Conservation (phyloP, 768 basidiomycete species). For the Wakefieldia striispora region DNA sequence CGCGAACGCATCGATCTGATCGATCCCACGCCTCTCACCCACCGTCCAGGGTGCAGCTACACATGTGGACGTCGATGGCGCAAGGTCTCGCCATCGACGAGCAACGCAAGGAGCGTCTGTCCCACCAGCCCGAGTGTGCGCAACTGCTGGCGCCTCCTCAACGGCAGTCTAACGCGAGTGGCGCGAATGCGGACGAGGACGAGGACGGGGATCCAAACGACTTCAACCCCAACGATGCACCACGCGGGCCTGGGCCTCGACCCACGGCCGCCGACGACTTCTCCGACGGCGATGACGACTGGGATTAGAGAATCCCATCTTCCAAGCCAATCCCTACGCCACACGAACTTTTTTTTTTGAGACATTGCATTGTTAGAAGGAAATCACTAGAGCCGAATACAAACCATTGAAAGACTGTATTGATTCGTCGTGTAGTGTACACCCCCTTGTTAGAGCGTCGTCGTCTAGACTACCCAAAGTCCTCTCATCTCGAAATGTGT, state of each 20-base stretch:
- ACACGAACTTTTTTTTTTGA: no score
- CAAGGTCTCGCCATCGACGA: constrained; percentile 47
- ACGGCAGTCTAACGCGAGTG: not conserved
- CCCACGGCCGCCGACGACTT: constrained; percentile 18
- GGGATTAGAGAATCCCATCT: no score
- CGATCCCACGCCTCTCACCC: not conserved
- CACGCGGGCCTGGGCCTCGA: not conserved
- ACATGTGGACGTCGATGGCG: constrained; percentile 47
- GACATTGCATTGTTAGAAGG: no score
- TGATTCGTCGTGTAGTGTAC: no score
- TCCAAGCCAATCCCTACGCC: no score
- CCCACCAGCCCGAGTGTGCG: constrained; percentile 10
- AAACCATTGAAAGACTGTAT: no score
- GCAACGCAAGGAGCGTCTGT: constrained; percentile 30
- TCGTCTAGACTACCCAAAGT: no score
- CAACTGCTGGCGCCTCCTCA: constrained; percentile 12
- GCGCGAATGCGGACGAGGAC: constrained; percentile 8
- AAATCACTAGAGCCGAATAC: no score
- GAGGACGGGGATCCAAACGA: constrained; percentile 3
- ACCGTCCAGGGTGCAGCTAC: constrained; percentile 36
- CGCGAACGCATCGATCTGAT: not conserved
- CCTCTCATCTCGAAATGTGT: no score
- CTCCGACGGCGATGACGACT: constrained; percentile 26
- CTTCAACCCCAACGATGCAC: constrained; percentile 13
- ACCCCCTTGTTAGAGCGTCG: no score